These are phyloP conservation scores for Cladosporium oxysporum DNA, from an alignment of 2,329 filamentous ascomycete species.

Conservation along the genomic window DNA sequence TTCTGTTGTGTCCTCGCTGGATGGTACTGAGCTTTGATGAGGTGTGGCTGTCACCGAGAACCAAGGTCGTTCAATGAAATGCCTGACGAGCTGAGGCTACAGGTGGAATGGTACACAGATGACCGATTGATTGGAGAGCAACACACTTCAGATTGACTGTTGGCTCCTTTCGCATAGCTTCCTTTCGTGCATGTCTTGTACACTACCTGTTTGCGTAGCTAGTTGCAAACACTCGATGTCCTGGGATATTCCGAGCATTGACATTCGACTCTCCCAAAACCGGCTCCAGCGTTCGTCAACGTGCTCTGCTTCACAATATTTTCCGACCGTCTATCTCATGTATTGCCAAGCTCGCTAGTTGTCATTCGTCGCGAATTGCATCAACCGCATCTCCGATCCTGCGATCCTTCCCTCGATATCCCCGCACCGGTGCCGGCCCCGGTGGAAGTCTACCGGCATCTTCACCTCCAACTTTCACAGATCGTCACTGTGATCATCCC, in stretches of 20 bases:
- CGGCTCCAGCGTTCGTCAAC: neutral
- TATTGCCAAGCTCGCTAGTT: neutral
- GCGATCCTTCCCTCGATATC: neutral
- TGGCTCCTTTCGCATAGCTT: neutral
- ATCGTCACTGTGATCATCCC: conserved; percentile 4
- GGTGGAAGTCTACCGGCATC: neutral
- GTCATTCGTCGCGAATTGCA: neutral
- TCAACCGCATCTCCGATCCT: conserved; percentile 1
- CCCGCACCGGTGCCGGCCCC: conserved; percentile 5
- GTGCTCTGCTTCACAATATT: neutral
- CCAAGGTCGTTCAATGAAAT: neutral
- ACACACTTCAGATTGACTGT: neutral
- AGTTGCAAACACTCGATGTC: neutral
- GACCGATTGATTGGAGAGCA: neutral
- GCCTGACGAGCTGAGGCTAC: neutral
- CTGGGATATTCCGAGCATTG: neutral
- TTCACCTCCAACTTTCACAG: neutral
- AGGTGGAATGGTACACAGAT: neutral
- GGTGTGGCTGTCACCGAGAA: neutral
- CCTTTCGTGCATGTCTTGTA: too few relatives aligned
- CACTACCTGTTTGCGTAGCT: neutral
- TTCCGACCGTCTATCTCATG: too few relatives aligned
- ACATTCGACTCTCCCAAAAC: neutral
- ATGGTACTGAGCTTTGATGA: neutral
- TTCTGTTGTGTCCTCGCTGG: neutral